Evolutionary conservation across 2,329 filamentous ascomycete species (phyloP).

Genomic region (Aspergillus sojae): DNA sequence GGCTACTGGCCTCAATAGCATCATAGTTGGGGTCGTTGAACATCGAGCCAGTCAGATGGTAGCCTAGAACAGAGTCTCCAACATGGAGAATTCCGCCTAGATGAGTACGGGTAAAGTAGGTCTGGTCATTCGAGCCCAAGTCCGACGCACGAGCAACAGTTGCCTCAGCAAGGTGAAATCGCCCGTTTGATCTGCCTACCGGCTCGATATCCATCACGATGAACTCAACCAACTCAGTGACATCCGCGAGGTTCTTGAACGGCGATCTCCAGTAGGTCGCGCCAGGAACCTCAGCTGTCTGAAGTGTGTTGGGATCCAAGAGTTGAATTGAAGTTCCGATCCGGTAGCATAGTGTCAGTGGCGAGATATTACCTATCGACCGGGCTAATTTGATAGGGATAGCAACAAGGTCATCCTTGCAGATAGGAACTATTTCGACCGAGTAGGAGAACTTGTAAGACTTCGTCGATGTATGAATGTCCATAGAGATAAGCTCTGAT

Average conservation of each 20-base stretch:
- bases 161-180: slow-evolving; percentile 81
- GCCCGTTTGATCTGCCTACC: slow-evolving; percentile 72
- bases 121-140: slow-evolving; percentile 80
- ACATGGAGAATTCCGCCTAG: slow-evolving; percentile 81
- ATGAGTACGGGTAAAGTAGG: slow-evolving; percentile 89
- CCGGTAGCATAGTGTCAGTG: slow-evolving; percentile 81
- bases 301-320: slow-evolving; percentile 85
- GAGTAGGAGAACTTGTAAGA: slow-evolving; percentile 96
- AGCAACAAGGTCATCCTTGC: slow-evolving; percentile 96
- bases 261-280: slow-evolving; percentile 89
- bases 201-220: slow-evolving; percentile 93
- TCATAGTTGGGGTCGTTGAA: slow-evolving; percentile 90
- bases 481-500: slow-evolving; percentile 91
- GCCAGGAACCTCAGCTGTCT: slow-evolving; percentile 82
- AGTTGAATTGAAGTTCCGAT: slow-evolving; percentile 89
- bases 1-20: slow-evolving; percentile 74
- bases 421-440: slow-evolving; percentile 86
- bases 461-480: slow-evolving; percentile 85
- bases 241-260: slow-evolving; percentile 80
- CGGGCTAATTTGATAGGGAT: slow-evolving; percentile 88
- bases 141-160: slow-evolving; percentile 87
- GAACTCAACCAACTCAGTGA: slow-evolving; percentile 85
- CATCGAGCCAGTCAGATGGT: slow-evolving; percentile 83
- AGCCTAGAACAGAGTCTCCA: slow-evolving; percentile 94
- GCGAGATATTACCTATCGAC: slow-evolving; percentile 82